phyloP scores from a whole-genome alignment of 352 stramenopile genomes.

The Blastocystis sp. region DNA sequence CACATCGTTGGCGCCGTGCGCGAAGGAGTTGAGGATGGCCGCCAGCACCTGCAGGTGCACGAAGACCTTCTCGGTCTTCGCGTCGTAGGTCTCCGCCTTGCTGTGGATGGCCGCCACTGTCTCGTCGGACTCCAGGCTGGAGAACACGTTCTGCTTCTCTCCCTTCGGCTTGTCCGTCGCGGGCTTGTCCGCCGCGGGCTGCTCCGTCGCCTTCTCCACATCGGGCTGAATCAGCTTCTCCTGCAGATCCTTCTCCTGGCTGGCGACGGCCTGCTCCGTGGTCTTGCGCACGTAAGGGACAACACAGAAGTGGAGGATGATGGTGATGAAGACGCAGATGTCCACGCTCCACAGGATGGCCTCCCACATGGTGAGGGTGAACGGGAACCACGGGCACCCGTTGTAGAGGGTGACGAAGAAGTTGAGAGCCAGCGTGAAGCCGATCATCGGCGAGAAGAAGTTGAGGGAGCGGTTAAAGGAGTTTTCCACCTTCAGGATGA shows the following conservation, averaged over 20 bases:
- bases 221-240: background rate
- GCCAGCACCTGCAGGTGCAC: slow-evolving; percentile 79
- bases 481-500: slow-evolving; percentile 74
- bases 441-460: slow-evolving; percentile 75
- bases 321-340: slow-evolving; percentile 57
- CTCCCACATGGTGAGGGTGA: background rate
- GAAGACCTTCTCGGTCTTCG: slow-evolving; percentile 74
- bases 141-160: slow-evolving; percentile 73
- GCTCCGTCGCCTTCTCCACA: background rate
- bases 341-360: slow-evolving; percentile 54
- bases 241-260: background rate
- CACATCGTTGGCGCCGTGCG: slow-evolving; percentile 80
- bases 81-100: slow-evolving; percentile 73
- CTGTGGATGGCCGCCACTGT: slow-evolving; percentile 71
- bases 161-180: slow-evolving; percentile 67
- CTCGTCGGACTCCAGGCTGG: slow-evolving; percentile 68
- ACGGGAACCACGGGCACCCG: slow-evolving; percentile 33
- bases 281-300: slow-evolving; percentile 29
- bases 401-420: slow-evolving; percentile 75
- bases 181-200: background rate
- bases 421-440: slow-evolving; percentile 74
- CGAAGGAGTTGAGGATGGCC: slow-evolving; percentile 77
- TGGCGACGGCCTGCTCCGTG: background rate
- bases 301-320: slow-evolving; percentile 35
- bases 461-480: slow-evolving; percentile 73